Conservation (phyloP, 2,329 filamentous ascomycete genomes). For the Sporothrix humicola region DNA sequence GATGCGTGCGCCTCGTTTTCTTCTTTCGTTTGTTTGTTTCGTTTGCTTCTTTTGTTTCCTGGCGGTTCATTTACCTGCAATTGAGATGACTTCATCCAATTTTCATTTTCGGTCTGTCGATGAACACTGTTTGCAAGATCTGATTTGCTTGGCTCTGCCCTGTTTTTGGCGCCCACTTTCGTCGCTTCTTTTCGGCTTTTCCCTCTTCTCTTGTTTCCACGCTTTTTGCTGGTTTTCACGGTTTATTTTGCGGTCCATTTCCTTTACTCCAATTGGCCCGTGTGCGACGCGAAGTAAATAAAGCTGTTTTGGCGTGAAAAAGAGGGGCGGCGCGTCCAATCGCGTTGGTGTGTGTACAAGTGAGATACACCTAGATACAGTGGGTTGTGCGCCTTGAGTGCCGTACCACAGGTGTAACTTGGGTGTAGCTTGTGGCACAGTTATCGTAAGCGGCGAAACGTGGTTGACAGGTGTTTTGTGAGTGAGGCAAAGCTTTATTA, state of each 20-base stretch:
- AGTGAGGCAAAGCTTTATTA: neutral
- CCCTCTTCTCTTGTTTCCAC: neutral
- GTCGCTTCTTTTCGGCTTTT: neutral
- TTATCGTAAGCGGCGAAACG: constrained; percentile 24
- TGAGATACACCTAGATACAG: neutral
- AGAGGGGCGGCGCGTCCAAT: constrained; percentile 6
- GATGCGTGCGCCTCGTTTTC: neutral
- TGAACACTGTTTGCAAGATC: neutral
- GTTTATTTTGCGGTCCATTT: neutral
- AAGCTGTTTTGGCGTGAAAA: constrained; percentile 24
- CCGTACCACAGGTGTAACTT: neutral
- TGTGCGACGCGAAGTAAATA: constrained; percentile 34
- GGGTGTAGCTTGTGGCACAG: neutral
- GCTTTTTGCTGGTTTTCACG: neutral
- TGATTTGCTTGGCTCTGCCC: neutral
- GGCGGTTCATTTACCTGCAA: neutral
- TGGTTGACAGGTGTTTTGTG: constrained; percentile 30
- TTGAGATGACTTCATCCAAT: too few species aligned
- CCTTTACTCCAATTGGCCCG: constrained; percentile 20
- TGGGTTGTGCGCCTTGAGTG: neutral
- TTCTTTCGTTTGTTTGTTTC: neutral
- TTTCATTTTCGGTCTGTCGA: neutral
- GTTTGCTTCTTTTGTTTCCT: neutral
- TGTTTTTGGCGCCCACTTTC: neutral
- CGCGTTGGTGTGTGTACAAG: constrained; percentile 3